Evolutionary conservation across 129 eudicot species (phyloP), one percentile per base, ranked within the genome.

Genomic region (Flaveria linearis): DNA sequence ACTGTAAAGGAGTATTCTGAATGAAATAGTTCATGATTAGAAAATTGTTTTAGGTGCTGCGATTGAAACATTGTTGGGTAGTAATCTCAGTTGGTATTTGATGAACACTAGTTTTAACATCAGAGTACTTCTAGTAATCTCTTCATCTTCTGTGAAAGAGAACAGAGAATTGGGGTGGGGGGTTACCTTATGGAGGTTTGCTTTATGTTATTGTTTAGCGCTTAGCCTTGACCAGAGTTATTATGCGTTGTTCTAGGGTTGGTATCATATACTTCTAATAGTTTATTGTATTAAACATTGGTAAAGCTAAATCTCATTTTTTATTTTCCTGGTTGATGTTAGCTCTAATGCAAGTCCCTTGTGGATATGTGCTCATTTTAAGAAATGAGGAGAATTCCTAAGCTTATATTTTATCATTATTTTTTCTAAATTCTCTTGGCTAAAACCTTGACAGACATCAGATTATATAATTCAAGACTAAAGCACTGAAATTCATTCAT

Each of bases 391-490:
- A 39, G n/a, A 15, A 15, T 3, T 47, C 16, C 7, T 47, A 69
- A 25, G 61, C 10, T 47, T 55, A 20, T 57, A 4, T 46, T 49
- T 68, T 42, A 52, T 56, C 15, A 41, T 56, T 30, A 20, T 63
- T 45, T 57, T 5, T 17, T 78, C 12, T 10, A 41, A 67, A 26
- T 41, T 8, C 25, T 42, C 18, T 57, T 25, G 52, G 52, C 47
- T 62, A 69, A 78, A 42, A 43, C 70, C n/a, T 57, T 56, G 73
- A 69, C 60, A 30, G 61, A 69, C 25, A 28, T 3, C 70, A 41
- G 26, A 65, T 50, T 39, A 15, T 25, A 55, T 77, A 17, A 45
- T 61, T 26, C 41, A 58, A 45, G 62, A 28, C 64, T 57, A 20
- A 5, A 56, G 61, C 70, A 26, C 28, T 5, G 9, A 43, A 57